phyloP scores from a whole-genome alignment of 1,284 basidiomycete genomes.

The Peniophora sp. region DNA sequence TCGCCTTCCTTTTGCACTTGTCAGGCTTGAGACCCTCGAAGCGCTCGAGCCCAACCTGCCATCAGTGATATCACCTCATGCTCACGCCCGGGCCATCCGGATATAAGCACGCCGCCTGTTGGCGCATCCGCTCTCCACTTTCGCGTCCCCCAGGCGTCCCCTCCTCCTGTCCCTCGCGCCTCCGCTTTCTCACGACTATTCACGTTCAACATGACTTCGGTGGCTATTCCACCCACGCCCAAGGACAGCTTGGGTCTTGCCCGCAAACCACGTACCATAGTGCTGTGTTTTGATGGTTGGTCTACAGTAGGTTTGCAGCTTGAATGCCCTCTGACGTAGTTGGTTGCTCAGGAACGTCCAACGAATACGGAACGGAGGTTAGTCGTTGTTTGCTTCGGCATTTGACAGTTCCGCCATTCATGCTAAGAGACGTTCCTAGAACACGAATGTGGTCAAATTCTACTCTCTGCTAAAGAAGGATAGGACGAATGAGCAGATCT shows the following conservation, averaged over 20 bases:
- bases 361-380: background rate
- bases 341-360: background rate
- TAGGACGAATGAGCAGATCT: conserved; percentile 25
- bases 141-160: too few relatives aligned
- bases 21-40: too few relatives aligned
- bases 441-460: conserved; percentile 34
- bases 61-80: too few relatives aligned
- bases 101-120: too few relatives aligned
- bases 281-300: conserved; percentile 49
- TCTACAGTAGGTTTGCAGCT: conserved; percentile 24
- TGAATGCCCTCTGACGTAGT: conserved; percentile 20
- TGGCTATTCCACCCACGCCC: too few relatives aligned
- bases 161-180: too few relatives aligned
- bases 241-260: background rate
- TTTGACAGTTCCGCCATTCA: background rate
- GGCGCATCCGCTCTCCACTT: too few relatives aligned
- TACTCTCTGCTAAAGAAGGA: conserved; percentile 31
- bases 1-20: too few relatives aligned
- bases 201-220: too few relatives aligned
- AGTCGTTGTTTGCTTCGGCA: background rate
- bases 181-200: too few relatives aligned
- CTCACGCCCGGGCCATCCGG: too few relatives aligned
- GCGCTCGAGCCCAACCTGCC: too few relatives aligned
- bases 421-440: conserved; percentile 13
- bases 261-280: conserved; percentile 28